phyloP scores from a whole-genome alignment of 1,284 basidiomycete species.

The Trametes polyzona region DNA sequence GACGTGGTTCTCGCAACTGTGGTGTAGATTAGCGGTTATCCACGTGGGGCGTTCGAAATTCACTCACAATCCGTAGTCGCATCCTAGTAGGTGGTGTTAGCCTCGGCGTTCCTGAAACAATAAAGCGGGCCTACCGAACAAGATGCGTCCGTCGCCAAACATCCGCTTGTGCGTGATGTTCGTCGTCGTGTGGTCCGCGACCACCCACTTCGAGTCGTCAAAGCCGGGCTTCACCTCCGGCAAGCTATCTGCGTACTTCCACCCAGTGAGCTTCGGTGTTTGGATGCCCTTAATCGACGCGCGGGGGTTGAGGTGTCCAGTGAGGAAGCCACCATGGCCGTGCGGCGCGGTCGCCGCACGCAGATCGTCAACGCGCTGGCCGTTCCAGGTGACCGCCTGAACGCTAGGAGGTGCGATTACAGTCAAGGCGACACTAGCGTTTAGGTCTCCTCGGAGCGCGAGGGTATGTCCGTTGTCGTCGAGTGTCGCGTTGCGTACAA shows the following conservation, averaged over 20 bases:
- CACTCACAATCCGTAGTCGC: conserved; percentile 80
- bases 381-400: conserved; percentile 71
- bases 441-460: conserved; percentile 52
- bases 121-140: conserved; percentile 53
- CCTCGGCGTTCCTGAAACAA: not conserved
- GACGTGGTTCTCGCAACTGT: conserved; percentile 77
- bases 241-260: conserved; percentile 74
- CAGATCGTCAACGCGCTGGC: conserved; percentile 43
- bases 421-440: conserved; percentile 44
- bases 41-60: too few species aligned
- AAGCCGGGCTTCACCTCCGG: conserved; percentile 65
- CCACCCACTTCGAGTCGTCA: conserved; percentile 64
- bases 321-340: conserved; percentile 21
- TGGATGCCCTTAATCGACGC: conserved; percentile 25
- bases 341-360: conserved; percentile 13
- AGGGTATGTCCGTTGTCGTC: conserved; percentile 38
- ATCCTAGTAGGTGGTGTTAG: conserved; percentile 40
- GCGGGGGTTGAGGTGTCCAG: conserved; percentile 29
- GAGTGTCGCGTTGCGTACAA: conserved; percentile 56
- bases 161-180: conserved; percentile 68
- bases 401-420: conserved; percentile 58
- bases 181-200: conserved; percentile 72
- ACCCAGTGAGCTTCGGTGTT: conserved; percentile 51
- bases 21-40: too few species aligned
- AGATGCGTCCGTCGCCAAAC: conserved; percentile 73